Evolutionary conservation across 139 green algal genomes (phyloP).

Genomic region (Monoraphidium neglectum): DNA sequence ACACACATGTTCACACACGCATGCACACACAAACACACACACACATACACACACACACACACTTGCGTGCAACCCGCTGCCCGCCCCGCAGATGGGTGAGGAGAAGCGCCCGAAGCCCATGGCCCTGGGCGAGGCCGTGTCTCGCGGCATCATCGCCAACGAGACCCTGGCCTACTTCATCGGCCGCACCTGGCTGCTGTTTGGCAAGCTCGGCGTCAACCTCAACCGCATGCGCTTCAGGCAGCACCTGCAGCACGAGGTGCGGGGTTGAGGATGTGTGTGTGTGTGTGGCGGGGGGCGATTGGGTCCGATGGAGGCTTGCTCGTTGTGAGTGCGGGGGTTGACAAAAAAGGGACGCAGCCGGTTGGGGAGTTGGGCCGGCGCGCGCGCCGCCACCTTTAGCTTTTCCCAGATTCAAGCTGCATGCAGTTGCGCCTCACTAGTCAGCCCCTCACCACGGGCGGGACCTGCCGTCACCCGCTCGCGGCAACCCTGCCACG

Average conservation of each 20-base stretch:
- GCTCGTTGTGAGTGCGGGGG: too few species aligned
- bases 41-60: not conserved
- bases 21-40: too few species aligned
- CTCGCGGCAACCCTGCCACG: too few species aligned
- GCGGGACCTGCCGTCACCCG: too few species aligned
- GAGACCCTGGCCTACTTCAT: conserved; percentile 99
- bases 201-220: conserved; percentile 85
- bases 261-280: conserved; percentile 35
- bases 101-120: conserved; percentile 86
- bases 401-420: too few species aligned
- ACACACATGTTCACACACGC: too few species aligned
- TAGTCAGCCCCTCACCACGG: too few species aligned
- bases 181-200: conserved; percentile 94
- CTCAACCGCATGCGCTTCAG: conserved; percentile 87
- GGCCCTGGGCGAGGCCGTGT: conserved; percentile 84
- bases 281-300: not conserved
- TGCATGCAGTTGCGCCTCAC: too few species aligned
- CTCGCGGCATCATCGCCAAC: conserved; percentile 93
- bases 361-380: too few species aligned
- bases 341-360: too few species aligned
- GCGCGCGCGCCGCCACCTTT: too few species aligned
- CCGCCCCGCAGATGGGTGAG: conserved; percentile 75
- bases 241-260: conserved; percentile 98
- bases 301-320: too few species aligned
- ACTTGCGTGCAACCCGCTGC: not conserved